Percentiles rank a stretch among this genome's conserved stretches.
phyloP scores from a whole-genome alignment of 495 filamentous ascomycete species.

The Penicillium cosmopolitanum region DNA sequence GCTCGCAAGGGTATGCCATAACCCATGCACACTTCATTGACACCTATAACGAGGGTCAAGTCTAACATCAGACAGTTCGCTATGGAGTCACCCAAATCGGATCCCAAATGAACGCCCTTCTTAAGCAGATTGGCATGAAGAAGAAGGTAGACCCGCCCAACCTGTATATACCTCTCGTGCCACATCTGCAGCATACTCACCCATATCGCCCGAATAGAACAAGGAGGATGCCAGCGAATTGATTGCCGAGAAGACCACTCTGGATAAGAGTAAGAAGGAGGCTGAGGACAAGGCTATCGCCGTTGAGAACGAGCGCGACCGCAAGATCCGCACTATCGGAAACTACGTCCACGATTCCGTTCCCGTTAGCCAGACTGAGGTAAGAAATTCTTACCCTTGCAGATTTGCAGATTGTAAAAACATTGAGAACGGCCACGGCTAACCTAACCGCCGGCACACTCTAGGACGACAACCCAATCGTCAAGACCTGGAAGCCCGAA shows the following conservation, averaged over 20 bases:
- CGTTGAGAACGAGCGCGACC: slow-evolving; percentile 72
- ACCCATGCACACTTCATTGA: neutral
- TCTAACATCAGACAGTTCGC: slow-evolving; percentile 32
- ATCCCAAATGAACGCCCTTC: slow-evolving; percentile 80
- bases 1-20: slow-evolving; percentile 68
- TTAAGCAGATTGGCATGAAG: slow-evolving; percentile 88
- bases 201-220: slow-evolving; percentile 49
- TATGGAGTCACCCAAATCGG: slow-evolving; percentile 81
- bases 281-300: slow-evolving; percentile 71
- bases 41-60: no score
- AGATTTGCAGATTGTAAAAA: no score
- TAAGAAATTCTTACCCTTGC: slow-evolving; percentile 23
- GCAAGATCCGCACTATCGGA: slow-evolving; percentile 82
- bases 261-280: slow-evolving; percentile 80
- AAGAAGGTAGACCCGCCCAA: slow-evolving; percentile 68
- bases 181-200: slow-evolving; percentile 7
- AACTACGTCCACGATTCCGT: slow-evolving; percentile 94
- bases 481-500: slow-evolving; percentile 78
- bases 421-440: no score
- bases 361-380: slow-evolving; percentile 88
- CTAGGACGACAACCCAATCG: slow-evolving; percentile 77
- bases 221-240: slow-evolving; percentile 82
- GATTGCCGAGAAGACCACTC: slow-evolving; percentile 69
- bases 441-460: no score
- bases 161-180: neutral